Evolutionary conservation across 2,329 filamentous ascomycete species (phyloP).

Genomic region (Gliomastix tumulicola): DNA sequence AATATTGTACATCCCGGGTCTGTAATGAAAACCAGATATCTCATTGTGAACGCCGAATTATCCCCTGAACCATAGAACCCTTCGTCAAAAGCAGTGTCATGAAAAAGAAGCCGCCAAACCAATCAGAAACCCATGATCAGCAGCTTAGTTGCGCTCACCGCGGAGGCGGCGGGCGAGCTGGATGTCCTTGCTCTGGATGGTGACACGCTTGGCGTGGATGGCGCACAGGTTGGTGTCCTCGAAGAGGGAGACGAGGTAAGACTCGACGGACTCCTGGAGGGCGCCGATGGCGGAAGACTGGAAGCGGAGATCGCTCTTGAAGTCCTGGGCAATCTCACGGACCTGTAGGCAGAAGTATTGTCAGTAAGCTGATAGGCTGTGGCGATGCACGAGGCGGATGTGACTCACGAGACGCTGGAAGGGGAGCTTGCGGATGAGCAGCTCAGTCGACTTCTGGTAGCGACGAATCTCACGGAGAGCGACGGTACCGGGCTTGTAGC

Average conservation of each 20-base stretch:
- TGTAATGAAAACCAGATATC: constrained; percentile 36
- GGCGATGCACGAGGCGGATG: background rate
- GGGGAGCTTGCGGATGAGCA: constrained; percentile 93
- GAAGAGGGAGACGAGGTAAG: constrained; percentile 95
- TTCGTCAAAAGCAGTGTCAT: constrained; percentile 33
- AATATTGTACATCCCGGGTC: constrained; percentile 7
- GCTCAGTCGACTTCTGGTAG: constrained; percentile 96
- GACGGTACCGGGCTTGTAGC: constrained; percentile 87
- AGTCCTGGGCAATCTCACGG: constrained; percentile 92
- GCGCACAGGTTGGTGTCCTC: constrained; percentile 98
- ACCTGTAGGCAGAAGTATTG: constrained; percentile 39
- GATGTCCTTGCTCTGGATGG: constrained; percentile 96
- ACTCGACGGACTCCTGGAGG: constrained; percentile 97
- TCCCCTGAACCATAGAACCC: constrained; percentile 29
- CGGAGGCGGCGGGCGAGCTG: constrained; percentile 93
- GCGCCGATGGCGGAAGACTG: constrained; percentile 97
- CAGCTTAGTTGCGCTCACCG: constrained; percentile 76
- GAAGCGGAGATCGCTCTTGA: constrained; percentile 95
- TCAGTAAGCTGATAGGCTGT: constrained; percentile 6
- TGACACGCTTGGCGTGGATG: constrained; percentile 99
- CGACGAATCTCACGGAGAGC: constrained; percentile 97
- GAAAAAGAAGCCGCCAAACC: constrained; percentile 18
- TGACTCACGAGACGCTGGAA: constrained; percentile 81
- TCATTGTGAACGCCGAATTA: constrained; percentile 39
- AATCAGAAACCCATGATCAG: background rate